Conservation (phyloP, 1,139 yeast genomes). For the Trichomonascaceae sp. region DNA sequence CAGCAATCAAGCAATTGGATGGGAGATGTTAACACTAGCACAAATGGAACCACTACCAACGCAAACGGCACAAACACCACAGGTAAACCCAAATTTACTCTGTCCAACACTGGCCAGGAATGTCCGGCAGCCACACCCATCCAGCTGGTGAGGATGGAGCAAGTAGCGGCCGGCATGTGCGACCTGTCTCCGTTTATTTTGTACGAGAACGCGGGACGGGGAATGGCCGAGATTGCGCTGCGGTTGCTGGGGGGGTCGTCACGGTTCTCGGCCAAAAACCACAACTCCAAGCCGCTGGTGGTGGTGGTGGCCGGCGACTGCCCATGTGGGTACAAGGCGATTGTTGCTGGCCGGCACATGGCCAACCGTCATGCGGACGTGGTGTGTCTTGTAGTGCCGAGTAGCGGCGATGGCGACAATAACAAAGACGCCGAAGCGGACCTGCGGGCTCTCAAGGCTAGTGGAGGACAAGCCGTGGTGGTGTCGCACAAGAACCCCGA, state of each 20-base stretch:
- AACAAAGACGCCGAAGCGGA: constrained; percentile 30
- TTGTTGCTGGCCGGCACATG: constrained; percentile 71
- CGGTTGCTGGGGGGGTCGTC: constrained; percentile 57
- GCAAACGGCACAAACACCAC: constrained; percentile 3
- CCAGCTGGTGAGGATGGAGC: constrained; percentile 69
- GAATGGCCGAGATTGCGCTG: constrained; percentile 47
- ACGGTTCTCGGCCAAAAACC: constrained; percentile 46
- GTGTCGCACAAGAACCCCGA: neutral
- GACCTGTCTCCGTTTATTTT: constrained; percentile 30
- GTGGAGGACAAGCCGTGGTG: constrained; percentile 37
- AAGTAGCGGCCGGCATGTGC: constrained; percentile 39
- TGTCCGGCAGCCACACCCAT: constrained; percentile 64
- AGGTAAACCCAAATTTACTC: constrained; percentile 3
- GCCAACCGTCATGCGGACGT: constrained; percentile 64
- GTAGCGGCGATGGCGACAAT: constrained; percentile 15
- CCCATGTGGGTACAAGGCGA: constrained; percentile 60
- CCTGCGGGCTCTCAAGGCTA: constrained; percentile 32
- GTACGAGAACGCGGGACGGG: constrained; percentile 58
- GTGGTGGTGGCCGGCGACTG: constrained; percentile 61
- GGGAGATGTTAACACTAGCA: neutral
- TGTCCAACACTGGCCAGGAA: constrained; percentile 10
- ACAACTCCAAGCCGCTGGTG: constrained; percentile 69
- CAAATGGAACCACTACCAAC: neutral
- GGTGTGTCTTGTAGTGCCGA: constrained; percentile 33
- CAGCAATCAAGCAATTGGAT: neutral